Percentiles rank a stretch among this genome's conserved stretches.
Evolutionary conservation across 2,329 filamentous ascomycete genomes (phyloP).

Genomic region (Diaporthe vexans): DNA sequence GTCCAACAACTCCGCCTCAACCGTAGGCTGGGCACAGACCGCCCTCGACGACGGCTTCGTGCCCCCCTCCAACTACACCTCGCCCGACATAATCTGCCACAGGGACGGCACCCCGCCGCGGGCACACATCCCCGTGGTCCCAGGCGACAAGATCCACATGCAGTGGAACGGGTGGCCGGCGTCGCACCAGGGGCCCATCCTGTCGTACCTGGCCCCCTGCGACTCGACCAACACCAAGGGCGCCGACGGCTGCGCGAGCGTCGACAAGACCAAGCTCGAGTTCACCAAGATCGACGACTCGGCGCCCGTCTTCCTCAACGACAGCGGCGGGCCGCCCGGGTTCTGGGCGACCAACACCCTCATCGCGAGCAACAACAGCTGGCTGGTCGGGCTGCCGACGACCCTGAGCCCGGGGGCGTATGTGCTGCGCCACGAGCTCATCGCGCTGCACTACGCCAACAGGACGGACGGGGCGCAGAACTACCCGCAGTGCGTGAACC

Average conservation of each 20-base stretch:
- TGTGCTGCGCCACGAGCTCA: constrained; percentile 67
- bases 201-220: constrained; percentile 57
- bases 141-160: constrained; percentile 68
- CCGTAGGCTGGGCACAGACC: constrained; percentile 68
- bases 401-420: constrained; percentile 62
- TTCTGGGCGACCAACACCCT: constrained; percentile 61
- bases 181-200: constrained; percentile 59
- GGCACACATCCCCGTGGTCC: constrained; percentile 66
- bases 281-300: constrained; percentile 61
- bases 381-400: constrained; percentile 60
- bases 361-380: constrained; percentile 67
- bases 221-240: constrained; percentile 32
- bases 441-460: constrained; percentile 54
- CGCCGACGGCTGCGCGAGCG: constrained; percentile 54
- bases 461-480: constrained; percentile 48
- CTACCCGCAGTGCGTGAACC: constrained; percentile 50
- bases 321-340: constrained; percentile 43
- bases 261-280: constrained; percentile 55
- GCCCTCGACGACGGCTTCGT: constrained; percentile 68
- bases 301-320: constrained; percentile 49
- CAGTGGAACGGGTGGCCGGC: constrained; percentile 75
- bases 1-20: constrained; percentile 42
- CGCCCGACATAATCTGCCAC: constrained; percentile 74
- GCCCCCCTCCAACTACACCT: constrained; percentile 59
- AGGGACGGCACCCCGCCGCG: constrained; percentile 64